These are phyloP conservation scores for Russula ochroleuca DNA, from an alignment of 768 basidiomycete species.

Conservation along the genomic window DNA sequence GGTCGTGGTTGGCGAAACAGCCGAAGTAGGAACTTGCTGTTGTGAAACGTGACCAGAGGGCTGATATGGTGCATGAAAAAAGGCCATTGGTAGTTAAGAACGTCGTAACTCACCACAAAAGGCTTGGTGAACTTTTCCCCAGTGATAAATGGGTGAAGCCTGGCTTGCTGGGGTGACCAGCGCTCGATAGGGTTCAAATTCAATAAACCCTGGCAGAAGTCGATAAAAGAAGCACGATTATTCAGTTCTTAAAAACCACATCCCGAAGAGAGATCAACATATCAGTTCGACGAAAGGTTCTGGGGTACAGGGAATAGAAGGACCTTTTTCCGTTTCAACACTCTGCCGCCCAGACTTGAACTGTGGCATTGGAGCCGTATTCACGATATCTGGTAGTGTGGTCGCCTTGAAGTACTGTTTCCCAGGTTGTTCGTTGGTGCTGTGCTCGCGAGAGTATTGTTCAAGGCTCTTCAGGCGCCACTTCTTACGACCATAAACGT, in stretches of 20 bases:
- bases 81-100: background rate
- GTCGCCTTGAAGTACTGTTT: conserved; percentile 99
- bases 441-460: conserved; percentile 93
- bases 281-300: background rate
- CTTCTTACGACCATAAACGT: conserved; percentile 74
- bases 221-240: conserved; percentile 91
- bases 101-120: conserved; percentile 57
- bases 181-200: conserved; percentile 92
- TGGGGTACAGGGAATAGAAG: conserved; percentile 3
- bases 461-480: conserved; percentile 87
- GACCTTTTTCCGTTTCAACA: conserved; percentile 89
- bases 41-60: conserved; percentile 28
- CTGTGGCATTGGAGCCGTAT: conserved; percentile 87
- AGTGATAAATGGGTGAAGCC: conserved; percentile 94
- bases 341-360: conserved; percentile 65
- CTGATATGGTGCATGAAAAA: conserved; percentile 20
- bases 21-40: conserved; percentile 29
- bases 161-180: conserved; percentile 97
- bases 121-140: conserved; percentile 93
- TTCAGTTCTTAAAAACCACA: conserved; percentile 65
- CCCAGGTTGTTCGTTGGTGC: conserved; percentile 93
- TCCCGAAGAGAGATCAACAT: background rate
- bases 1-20: conserved; percentile 36
- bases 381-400: conserved; percentile 91
- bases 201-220: conserved; percentile 92